These are phyloP conservation scores for Umbilicus rupestris DNA, from an alignment of 164 flowering plant species.

Conservation along the genomic window DNA sequence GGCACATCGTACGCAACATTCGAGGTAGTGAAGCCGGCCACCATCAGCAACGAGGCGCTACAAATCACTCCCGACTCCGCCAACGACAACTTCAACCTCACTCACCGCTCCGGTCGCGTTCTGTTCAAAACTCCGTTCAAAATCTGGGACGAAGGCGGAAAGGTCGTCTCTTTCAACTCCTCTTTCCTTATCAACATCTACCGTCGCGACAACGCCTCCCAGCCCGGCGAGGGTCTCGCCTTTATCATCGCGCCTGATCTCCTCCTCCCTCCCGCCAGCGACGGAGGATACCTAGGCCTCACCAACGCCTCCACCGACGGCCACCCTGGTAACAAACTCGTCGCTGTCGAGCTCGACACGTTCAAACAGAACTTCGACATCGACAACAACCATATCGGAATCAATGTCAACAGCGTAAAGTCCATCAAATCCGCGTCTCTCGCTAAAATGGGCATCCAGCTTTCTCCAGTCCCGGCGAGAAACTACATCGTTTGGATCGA, in stretches of 20 bases:
- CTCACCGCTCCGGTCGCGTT: conserved; percentile 25
- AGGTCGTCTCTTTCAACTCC: conserved; percentile 38
- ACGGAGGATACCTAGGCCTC: conserved; percentile 50
- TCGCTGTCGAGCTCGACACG: conserved; percentile 65
- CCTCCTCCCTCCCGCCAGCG: conserved; percentile 24
- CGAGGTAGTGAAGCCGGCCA: conserved; percentile 8
- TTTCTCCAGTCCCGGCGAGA: conserved; percentile 13
- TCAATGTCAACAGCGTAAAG: conserved; percentile 34
- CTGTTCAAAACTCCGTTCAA: conserved; percentile 13
- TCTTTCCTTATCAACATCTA: conserved; percentile 33
- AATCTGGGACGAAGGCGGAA: conserved; percentile 17
- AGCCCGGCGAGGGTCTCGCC: conserved; percentile 52
- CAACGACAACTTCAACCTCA: conserved; percentile 15
- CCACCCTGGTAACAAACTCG: conserved; percentile 19
- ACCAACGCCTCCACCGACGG: conserved; percentile 45
- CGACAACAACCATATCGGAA: conserved; percentile 53
- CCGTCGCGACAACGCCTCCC: conserved; percentile 8
- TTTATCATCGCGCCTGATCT: conserved; percentile 43
- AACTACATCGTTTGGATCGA: conserved; percentile 48
- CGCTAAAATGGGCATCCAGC: conserved; percentile 16
- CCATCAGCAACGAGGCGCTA: conserved; percentile 21
- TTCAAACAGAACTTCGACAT: conserved; percentile 38
- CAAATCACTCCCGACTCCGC: conserved; percentile 33
- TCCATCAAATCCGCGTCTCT: conserved; percentile 25
- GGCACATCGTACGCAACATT: background rate